Evolutionary conservation across 2,329 filamentous ascomycete genomes (phyloP), one percentile per base, ranked within the genome.

Genomic region (Talaromyces verruculosus): DNA sequence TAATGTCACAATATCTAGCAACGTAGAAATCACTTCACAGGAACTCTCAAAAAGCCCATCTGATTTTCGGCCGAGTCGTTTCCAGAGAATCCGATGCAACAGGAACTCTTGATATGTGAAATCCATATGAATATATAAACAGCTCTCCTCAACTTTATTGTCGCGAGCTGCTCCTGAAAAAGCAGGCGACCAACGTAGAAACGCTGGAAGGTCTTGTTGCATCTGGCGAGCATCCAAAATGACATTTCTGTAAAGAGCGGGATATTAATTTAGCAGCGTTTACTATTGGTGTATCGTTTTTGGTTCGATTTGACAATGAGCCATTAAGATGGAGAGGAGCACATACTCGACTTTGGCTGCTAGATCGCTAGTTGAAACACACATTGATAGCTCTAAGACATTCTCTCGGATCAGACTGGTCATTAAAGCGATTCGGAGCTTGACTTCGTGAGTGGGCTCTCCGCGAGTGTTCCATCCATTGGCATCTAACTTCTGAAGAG

Each of bases 401-500:
- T 63, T 62, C 35, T 66, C 64, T 15, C 64, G 49, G n/a, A 66
- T 59, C 17, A 28, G 45, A 28, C 58, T 43, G 15, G 61, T 57
- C 30, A 63, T 30, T 1, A 63, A 35, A 2, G 47, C 33, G 17
- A 66, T 30, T 58, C 64, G 61, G 5, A 53, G 47, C 28, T 51
- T 39, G 28, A 39, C 35, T 22, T 51, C 64, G 3, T 41, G 35
- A 28, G 28, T 62, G 15, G 57, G 6, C 17, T 49, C 11, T 19
- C 60, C 60, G 2, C 55, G n/a, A 0, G 45, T 47, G 39, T 66
- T 66, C 64, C 64, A 66, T 15, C 64, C 64, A 59, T 63, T 53
- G 2, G 51, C 17, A 63, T 55, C 49, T 39, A 45, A n/a, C 30
- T 37, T 30, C 35, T 28, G 35, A 17, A 59, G 35, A 17, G 57